Evolutionary conservation across 2,329 filamentous ascomycete species (phyloP).

Genomic region (Xylariaceae sp.): DNA sequence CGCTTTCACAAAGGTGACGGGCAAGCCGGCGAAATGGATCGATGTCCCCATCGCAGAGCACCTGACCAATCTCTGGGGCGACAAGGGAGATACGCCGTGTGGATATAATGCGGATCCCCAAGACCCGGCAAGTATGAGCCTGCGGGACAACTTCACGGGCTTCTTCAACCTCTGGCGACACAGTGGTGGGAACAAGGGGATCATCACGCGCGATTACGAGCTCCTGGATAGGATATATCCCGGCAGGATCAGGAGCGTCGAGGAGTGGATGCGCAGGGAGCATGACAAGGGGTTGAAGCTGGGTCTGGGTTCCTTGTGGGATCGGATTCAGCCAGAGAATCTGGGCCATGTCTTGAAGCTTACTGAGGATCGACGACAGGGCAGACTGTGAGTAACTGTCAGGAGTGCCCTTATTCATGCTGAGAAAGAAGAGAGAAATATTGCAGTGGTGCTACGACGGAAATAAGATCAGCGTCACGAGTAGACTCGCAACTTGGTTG

Average conservation of each 20-base stretch:
- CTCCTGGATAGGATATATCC: slow-evolving; percentile 49
- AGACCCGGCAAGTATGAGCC: slow-evolving; percentile 33
- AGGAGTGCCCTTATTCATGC: too few relatives aligned
- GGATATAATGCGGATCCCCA: slow-evolving; percentile 33
- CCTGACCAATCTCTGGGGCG: slow-evolving; percentile 20
- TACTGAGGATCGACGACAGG: slow-evolving; percentile 20
- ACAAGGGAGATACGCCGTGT: slow-evolving; percentile 24
- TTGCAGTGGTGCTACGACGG: too few relatives aligned
- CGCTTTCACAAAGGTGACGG: slow-evolving; percentile 40
- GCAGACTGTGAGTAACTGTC: slow-evolving; percentile 17
- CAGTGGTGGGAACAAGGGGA: slow-evolving; percentile 36
- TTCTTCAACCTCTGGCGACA: slow-evolving; percentile 45
- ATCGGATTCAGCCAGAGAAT: slow-evolving; percentile 25
- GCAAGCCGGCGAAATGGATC: slow-evolving; percentile 36
- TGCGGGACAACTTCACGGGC: slow-evolving; percentile 44
- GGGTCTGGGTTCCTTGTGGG: slow-evolving; percentile 30
- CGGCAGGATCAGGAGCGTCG: slow-evolving; percentile 39
- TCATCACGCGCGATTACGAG: slow-evolving; percentile 42
- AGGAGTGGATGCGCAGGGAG: slow-evolving; percentile 43
- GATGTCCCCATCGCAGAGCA: slow-evolving; percentile 34
- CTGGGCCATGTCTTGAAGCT: slow-evolving; percentile 19
- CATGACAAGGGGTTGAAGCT: slow-evolving; percentile 29
- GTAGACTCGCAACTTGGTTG: too few relatives aligned
- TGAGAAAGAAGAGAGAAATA: too few relatives aligned
- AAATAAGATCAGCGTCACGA: too few relatives aligned